Evolutionary conservation across 192 early-diverging fungal genomes (phyloP).

Genomic region (Blastocladiella britannica): DNA sequence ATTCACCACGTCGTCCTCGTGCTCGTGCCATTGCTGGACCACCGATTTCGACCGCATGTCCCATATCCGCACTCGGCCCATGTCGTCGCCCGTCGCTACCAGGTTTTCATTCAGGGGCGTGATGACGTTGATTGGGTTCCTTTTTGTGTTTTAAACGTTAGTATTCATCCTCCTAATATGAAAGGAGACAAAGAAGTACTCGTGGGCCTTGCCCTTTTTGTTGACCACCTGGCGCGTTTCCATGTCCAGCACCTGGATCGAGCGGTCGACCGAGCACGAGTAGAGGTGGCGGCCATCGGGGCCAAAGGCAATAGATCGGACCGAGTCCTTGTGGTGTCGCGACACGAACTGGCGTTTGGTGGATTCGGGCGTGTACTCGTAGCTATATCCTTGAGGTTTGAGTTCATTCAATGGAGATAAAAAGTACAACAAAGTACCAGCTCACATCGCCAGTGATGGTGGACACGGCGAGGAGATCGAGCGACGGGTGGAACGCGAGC

Average conservation of each 20-base stretch:
- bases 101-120: slow-evolving; percentile 46
- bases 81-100: slow-evolving; percentile 84
- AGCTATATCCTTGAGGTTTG: slow-evolving; percentile 3
- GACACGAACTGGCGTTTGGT: slow-evolving; percentile 23
- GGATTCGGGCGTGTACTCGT: slow-evolving; percentile 12
- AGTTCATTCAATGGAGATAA: background rate
- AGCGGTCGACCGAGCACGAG: slow-evolving; percentile 67
- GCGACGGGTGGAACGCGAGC: slow-evolving; percentile 46
- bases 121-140: slow-evolving; percentile 62
- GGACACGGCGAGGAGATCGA: slow-evolving; percentile 44
- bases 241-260: slow-evolving; percentile 57
- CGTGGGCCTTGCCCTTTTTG: slow-evolving; percentile 61
- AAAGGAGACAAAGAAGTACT: slow-evolving; percentile 21
- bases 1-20: slow-evolving; percentile 84
- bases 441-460: slow-evolving; percentile 49
- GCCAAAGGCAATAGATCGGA: slow-evolving; percentile 61
- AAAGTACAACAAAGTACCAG: slow-evolving; percentile 22
- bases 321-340: slow-evolving; percentile 61
- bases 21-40: slow-evolving; percentile 57
- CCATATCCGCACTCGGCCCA: slow-evolving; percentile 80
- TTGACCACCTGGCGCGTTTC: slow-evolving; percentile 46
- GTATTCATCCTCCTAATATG: background rate
- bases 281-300: slow-evolving; percentile 42
- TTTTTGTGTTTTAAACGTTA: slow-evolving; percentile 7
- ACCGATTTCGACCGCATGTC: slow-evolving; percentile 59